These are phyloP conservation scores for Lyophyllum semitale DNA, from an alignment of 768 basidiomycete genomes.

Conservation along the genomic window DNA sequence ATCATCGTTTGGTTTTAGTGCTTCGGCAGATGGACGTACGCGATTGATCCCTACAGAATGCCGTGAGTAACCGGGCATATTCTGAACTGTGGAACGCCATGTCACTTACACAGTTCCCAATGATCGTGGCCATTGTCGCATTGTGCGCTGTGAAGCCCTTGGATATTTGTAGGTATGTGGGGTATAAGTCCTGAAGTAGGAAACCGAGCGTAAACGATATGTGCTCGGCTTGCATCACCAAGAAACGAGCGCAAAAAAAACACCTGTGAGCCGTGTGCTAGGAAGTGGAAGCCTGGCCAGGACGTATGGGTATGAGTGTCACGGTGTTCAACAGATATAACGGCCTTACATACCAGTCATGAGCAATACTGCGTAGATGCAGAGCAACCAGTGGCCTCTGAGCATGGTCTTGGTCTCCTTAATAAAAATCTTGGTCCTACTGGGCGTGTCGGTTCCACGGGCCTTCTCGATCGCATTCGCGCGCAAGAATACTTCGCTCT, in stretches of 20 bases:
- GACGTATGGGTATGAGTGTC: background rate
- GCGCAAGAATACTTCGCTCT: slow-evolving; percentile 71
- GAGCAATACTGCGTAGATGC: slow-evolving; percentile 70
- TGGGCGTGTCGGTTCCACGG: slow-evolving; percentile 55
- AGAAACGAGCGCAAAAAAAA: slow-evolving; percentile 23
- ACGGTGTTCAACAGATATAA: background rate
- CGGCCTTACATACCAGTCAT: slow-evolving; percentile 15
- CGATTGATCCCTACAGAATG: slow-evolving; percentile 20
- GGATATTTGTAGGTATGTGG: slow-evolving; percentile 56
- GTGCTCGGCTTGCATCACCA: no score
- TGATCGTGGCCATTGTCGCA: slow-evolving; percentile 67
- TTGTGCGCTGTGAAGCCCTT: slow-evolving; percentile 52
- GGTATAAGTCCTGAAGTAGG: slow-evolving; percentile 64
- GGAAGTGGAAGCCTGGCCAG: slow-evolving; percentile 50
- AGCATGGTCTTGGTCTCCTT: slow-evolving; percentile 76
- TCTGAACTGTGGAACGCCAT: background rate
- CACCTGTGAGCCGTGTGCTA: slow-evolving; percentile 54
- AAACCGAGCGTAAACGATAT: background rate
- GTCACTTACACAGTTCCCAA: slow-evolving; percentile 51
- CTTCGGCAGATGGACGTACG: slow-evolving; percentile 8
- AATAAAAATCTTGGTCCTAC: slow-evolving; percentile 74
- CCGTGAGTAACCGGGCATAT: background rate
- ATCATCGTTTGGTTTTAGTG: no score
- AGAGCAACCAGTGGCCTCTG: slow-evolving; percentile 77
- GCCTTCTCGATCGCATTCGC: slow-evolving; percentile 58